Evolutionary conservation across 1,139 yeast species (phyloP).

Genomic region (Tardiomyces depauwii): DNA sequence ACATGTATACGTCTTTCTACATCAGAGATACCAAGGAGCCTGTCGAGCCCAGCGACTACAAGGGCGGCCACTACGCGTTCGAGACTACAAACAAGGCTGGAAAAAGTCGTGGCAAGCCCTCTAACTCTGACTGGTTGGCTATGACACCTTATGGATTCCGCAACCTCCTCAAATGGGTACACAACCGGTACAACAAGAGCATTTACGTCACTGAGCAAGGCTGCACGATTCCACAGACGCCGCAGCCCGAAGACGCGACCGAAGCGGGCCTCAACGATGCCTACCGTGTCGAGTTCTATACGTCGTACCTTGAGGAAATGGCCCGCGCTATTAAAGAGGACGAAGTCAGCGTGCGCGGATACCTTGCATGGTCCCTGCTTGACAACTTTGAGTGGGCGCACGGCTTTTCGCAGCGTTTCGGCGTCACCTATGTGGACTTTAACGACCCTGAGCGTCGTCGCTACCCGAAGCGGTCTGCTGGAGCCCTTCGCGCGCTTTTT

Average conservation of each 20-base stretch:
- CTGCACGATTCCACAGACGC: constrained; percentile 29
- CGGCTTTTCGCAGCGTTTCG: constrained; percentile 24
- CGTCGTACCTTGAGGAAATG: constrained; percentile 23
- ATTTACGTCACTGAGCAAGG: constrained; percentile 20
- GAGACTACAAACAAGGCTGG: constrained; percentile 13
- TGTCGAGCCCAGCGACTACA: constrained; percentile 15
- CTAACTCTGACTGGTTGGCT: constrained; percentile 19
- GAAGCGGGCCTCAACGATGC: constrained; percentile 24
- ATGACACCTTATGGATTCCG: constrained; percentile 14
- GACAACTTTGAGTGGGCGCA: constrained; percentile 31
- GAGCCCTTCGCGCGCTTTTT: neutral
- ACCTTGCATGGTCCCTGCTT: constrained; percentile 29
- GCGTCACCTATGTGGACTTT: constrained; percentile 27
- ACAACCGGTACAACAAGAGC: constrained; percentile 13
- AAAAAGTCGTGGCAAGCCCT: constrained; percentile 10
- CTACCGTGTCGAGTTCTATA: constrained; percentile 25
- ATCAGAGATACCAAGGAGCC: constrained; percentile 14
- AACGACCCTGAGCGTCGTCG: neutral
- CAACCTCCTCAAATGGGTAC: constrained; percentile 15
- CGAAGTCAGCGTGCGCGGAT: constrained; percentile 25
- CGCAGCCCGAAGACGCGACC: constrained; percentile 22
- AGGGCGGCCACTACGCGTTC: constrained; percentile 4
- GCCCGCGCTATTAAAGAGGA: constrained; percentile 21
- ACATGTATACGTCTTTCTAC: constrained; percentile 21
- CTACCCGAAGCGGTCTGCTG: neutral